Evolutionary conservation across 371 early-diverging fungal species (phyloP), one percentile per base, ranked within the genome.

Genomic region (Cokeromyces recurvatus): DNA sequence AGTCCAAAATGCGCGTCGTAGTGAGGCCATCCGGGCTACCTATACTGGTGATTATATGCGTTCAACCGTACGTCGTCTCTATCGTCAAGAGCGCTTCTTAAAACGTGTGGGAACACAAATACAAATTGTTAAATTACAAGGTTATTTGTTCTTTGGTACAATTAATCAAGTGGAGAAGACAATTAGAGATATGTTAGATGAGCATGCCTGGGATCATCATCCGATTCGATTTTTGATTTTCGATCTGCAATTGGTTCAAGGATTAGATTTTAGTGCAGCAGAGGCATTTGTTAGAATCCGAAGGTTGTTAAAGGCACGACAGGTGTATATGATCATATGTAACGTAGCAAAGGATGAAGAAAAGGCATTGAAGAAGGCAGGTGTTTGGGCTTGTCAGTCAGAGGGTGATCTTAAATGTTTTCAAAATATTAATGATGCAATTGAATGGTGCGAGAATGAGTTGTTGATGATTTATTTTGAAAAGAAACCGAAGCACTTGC

Each of bases 361-460:
- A 4, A 75, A 74, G 32, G 89, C 91, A 2, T 62, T 96, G 25
- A 73, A 80, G 20, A 78, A 78, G 36, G 79, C 86, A 5, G 92
- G 92, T 3, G 77, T 94, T 44, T 92, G 93, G 90, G 59, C 66
- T 1, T 43, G 66, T 6, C 51, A 57, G 11, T 48, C 52, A 21
- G 74, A 78, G 32, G 65, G 57, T 4, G 71, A 55, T 51, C 71
- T 87, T 19, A 83, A 89, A 45, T 78, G 79, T 34, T 95, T 94
- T 67, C 81, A 80, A 7, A 79, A 78, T 12, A 62, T 90, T 8
- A 90, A 94, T 59, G 86, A 86, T 46, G 90, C 94, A 0, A 71
- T 97, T 11, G 97, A 97, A 69, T 95, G 92, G 86, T 94, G 94
- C 51, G 97, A 97, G 60, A 97, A 97, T 64, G 67, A 76, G 23